Conservation (phyloP, 805 yeast species). For the Crinitomyces ghanaensis region DNA sequence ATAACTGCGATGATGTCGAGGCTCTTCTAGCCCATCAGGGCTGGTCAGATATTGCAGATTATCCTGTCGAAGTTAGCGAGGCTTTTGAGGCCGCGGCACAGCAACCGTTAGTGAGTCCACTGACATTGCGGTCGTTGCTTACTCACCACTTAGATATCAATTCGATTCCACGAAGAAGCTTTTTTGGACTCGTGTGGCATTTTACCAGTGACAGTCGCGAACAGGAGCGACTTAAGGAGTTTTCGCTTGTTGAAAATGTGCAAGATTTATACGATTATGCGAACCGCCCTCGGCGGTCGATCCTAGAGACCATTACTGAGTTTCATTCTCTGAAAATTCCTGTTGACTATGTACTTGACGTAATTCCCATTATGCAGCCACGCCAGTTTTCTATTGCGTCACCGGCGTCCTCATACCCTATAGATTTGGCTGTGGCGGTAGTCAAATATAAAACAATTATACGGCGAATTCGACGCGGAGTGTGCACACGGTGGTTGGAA, state of each 20-base stretch:
- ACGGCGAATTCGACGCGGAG: constrained; percentile 62
- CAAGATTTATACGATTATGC: constrained; percentile 85
- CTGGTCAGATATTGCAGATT: constrained; percentile 66
- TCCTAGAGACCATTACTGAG: constrained; percentile 73
- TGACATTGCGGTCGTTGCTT: constrained; percentile 63
- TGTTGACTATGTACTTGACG: constrained; percentile 58
- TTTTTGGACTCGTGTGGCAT: constrained; percentile 63
- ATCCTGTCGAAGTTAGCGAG: constrained; percentile 33
- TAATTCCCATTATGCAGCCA: constrained; percentile 70
- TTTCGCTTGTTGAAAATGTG: constrained; percentile 53
- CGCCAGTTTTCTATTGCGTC: constrained; percentile 82
- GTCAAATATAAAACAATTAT: constrained; percentile 81
- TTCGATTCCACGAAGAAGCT: constrained; percentile 74
- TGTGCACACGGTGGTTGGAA: constrained; percentile 71
- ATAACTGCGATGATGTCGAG: constrained; percentile 53
- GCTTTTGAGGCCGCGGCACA: constrained; percentile 20
- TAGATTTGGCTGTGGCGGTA: constrained; percentile 59
- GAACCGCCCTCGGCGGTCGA: constrained; percentile 83
- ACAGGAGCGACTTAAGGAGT: constrained; percentile 61
- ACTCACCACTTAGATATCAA: constrained; percentile 73
- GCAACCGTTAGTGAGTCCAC: constrained; percentile 40
- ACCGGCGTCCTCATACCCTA: constrained; percentile 6
- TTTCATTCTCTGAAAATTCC: constrained; percentile 72
- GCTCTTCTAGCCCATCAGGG: constrained; percentile 54
- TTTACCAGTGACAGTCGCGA: constrained; percentile 67